A percentile compares a stretch with the other conserved stretches of the same genome.
phyloP scores from a whole-genome alignment of 371 early-diverging fungal species.

The Syncephalis fuscata region DNA sequence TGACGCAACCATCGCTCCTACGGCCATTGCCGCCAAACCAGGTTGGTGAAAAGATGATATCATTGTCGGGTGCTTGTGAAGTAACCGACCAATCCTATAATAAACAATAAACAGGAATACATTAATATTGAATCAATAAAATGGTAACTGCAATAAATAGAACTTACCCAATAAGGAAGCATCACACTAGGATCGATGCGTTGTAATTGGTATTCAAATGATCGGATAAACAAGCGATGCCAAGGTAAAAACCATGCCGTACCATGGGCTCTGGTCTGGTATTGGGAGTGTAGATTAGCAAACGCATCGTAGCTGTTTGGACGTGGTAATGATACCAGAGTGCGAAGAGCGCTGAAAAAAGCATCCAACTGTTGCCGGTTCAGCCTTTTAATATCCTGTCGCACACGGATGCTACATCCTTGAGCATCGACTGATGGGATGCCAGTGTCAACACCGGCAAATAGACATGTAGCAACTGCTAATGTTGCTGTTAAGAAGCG shows the following conservation, averaged over 20 bases:
- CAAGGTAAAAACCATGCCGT: neutral
- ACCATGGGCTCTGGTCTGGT: neutral
- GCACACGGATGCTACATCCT: no score
- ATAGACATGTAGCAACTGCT: no score
- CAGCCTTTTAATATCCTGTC: no score
- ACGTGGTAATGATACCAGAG: neutral
- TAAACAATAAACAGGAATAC: neutral
- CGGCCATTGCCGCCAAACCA: constrained; percentile 10
- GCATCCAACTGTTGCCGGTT: neutral
- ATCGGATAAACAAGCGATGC: neutral
- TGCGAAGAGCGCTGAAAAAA: neutral
- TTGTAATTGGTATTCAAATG: neutral
- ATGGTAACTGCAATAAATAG: neutral
- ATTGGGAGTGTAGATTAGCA: neutral
- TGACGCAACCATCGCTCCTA: constrained; percentile 5
- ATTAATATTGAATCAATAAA: neutral
- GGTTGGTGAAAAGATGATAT: neutral
- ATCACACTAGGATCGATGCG: neutral
- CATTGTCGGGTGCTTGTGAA: neutral
- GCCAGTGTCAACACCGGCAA: constrained; percentile 11
- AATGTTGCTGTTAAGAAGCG: no score
- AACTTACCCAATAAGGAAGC: constrained; percentile 1
- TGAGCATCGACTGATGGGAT: no score
- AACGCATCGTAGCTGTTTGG: neutral
- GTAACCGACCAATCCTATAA: neutral